phyloP scores from a whole-genome alignment of 2,329 filamentous ascomycete genomes.

The Fusarium subtropicale region DNA sequence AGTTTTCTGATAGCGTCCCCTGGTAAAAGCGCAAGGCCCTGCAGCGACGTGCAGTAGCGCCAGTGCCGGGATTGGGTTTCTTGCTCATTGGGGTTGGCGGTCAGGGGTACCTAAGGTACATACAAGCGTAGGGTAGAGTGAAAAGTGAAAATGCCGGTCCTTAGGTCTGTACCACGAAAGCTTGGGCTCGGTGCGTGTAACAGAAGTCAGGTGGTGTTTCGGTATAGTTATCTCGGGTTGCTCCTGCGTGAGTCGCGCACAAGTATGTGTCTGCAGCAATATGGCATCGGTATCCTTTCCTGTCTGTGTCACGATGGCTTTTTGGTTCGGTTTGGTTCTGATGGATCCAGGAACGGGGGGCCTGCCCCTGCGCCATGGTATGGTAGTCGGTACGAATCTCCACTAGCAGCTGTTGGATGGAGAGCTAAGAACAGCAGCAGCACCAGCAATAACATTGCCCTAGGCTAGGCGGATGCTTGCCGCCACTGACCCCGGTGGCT shows the following conservation, averaged over 20 bases:
- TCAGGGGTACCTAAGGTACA: constrained; percentile 22
- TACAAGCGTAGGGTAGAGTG: constrained; percentile 10
- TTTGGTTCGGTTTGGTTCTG: neutral
- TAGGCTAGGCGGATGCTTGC: constrained; percentile 30
- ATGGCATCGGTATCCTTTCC: neutral
- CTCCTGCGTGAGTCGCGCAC: constrained; percentile 10
- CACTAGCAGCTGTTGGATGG: neutral
- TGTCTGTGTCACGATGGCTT: neutral
- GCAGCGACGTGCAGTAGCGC: constrained; percentile 29
- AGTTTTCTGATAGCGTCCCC: neutral
- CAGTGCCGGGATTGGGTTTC: constrained; percentile 20
- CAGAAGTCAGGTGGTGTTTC: constrained; percentile 18
- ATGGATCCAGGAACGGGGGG: constrained; percentile 12
- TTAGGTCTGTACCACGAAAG: constrained; percentile 7
- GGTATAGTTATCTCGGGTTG: neutral
- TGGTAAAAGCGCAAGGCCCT: constrained; percentile 18
- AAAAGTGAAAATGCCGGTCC: constrained; percentile 11
- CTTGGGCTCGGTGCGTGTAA: constrained; percentile 9
- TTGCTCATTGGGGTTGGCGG: constrained; percentile 26
- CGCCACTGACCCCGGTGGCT: constrained; percentile 31
- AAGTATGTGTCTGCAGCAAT: neutral
- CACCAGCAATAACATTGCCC: neutral
- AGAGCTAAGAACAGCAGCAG: neutral
- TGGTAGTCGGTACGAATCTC: constrained; percentile 1
- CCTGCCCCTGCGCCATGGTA: constrained; percentile 13